Base-by-base conservation (phyloP, 2,329 filamentous ascomycete species). In the Hymenoscyphus infarciens region DNA sequence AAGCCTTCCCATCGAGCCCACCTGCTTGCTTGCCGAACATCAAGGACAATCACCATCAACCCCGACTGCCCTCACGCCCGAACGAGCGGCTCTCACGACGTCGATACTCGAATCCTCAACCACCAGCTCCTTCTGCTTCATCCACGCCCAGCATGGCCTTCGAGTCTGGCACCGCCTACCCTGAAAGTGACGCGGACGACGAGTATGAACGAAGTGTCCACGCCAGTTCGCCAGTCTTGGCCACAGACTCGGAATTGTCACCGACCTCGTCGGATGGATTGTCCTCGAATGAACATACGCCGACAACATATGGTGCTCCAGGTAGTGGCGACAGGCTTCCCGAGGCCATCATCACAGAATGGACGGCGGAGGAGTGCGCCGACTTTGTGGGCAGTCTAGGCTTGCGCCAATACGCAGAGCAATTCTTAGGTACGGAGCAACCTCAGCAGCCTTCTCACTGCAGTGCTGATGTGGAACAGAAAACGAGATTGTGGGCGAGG, bases 401-500 rank as follows among this genome's bases (percentile, higher is more conserved):
- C 38, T 78, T 97, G 71, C 82, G 86, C 68, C 91, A 96, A 75
- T 97, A 97, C 77, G 87, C 89, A 63, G 87, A 92, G 72, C 82
- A 82, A 25, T 96, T 97, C 75, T 81, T 95, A 76, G 91, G 92
- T 96, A 80, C 72, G 87, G 61, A 63, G 39, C 62, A 35, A 56
- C 60, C 60, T 49, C 61, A 29, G 45, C 53, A n/a, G 45, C 31
- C 35, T 55, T 63, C 38, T 27, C 56, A 29, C 39, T 54, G 38
- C 11, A 58, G 61, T 71, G 74, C 68, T 74, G 66, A 69, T 71
- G 69, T 71, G 65, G 63, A 62, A 62, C 75, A 95, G 95, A 97
- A 73, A 96, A 99, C 74, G 92, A 92, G 67, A 96, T 99, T 70
- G 89, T 93, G 42, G 95, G 95, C 68, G 92, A 98, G 75, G 94